Evolutionary conservation across 2,329 filamentous ascomycete species (phyloP).

Genomic region (Colletotrichum nymphaeae): DNA sequence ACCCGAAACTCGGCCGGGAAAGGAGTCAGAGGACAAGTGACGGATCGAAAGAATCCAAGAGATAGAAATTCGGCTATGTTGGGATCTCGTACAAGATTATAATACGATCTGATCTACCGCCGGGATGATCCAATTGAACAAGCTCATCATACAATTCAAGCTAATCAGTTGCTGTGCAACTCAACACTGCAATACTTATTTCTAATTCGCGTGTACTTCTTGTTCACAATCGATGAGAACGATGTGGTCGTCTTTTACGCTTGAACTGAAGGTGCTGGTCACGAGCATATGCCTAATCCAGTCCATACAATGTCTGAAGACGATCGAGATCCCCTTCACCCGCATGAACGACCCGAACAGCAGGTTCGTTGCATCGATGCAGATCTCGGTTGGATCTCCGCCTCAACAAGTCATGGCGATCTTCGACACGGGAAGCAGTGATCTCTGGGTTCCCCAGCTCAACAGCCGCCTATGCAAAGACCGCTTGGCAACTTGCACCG

Average conservation of each 20-base stretch:
- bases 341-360: neutral
- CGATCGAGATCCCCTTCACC: neutral
- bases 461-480: constrained; percentile 11
- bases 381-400: neutral
- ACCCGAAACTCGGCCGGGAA: neutral
- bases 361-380: neutral
- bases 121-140: no score
- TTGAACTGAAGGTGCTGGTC: neutral
- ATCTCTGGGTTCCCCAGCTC: constrained; percentile 11
- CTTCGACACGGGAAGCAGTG: constrained; percentile 24
- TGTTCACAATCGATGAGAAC: neutral
- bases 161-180: no score
- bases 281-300: neutral
- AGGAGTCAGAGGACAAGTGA: no score
- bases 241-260: neutral
- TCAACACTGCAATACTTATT: neutral
- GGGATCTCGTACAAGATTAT: neutral
- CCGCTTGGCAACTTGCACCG: neutral
- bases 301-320: neutral
- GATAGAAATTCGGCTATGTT: neutral
- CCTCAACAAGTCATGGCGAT: constrained; percentile 7
- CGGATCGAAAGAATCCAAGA: neutral
- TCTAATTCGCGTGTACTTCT: neutral
- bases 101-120: no score
- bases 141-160: neutral